Evolutionary conservation across 257 asterid genomes (phyloP).

Genomic region (Solanum appendiculatum): DNA sequence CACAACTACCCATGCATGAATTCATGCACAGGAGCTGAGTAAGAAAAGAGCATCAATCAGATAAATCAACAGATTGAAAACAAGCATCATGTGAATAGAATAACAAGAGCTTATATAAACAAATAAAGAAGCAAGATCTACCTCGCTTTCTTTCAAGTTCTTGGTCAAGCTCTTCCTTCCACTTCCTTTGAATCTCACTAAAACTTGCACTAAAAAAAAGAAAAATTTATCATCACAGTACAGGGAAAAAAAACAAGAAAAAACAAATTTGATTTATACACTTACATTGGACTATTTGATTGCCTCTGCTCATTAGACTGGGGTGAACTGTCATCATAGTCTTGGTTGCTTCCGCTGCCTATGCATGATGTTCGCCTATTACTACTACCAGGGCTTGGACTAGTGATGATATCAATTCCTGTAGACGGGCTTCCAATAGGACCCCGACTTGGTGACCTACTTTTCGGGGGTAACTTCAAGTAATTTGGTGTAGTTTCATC

Average conservation of each 20-base stretch:
- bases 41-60: background rate
- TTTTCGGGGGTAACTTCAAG: slow-evolving; percentile 33
- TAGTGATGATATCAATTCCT: slow-evolving; percentile 4
- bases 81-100: background rate
- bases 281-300: slow-evolving; percentile 25
- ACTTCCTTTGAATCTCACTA: slow-evolving; percentile 29
- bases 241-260: background rate
- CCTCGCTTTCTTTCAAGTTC: slow-evolving; percentile 42
- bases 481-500: slow-evolving; percentile 17
- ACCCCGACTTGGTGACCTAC: slow-evolving; percentile 25
- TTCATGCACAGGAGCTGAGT: background rate
- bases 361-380: slow-evolving; percentile 9
- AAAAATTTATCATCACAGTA: background rate
- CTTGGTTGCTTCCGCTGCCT: slow-evolving; percentile 8
- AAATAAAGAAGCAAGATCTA: background rate
- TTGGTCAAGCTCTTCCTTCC: slow-evolving; percentile 38
- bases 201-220: slow-evolving; percentile 3
- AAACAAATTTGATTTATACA: background rate
- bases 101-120: background rate
- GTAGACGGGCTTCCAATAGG: slow-evolving; percentile 12
- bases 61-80: background rate
- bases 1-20: background rate
- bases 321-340: slow-evolving; percentile 16
- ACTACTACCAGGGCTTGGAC: slow-evolving; percentile 30
- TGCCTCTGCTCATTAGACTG: slow-evolving; percentile 18